Base-by-base conservation (phyloP, 2,329 filamentous ascomycete genomes). In the Stagonosporopsis cucurbitacearum region DNA sequence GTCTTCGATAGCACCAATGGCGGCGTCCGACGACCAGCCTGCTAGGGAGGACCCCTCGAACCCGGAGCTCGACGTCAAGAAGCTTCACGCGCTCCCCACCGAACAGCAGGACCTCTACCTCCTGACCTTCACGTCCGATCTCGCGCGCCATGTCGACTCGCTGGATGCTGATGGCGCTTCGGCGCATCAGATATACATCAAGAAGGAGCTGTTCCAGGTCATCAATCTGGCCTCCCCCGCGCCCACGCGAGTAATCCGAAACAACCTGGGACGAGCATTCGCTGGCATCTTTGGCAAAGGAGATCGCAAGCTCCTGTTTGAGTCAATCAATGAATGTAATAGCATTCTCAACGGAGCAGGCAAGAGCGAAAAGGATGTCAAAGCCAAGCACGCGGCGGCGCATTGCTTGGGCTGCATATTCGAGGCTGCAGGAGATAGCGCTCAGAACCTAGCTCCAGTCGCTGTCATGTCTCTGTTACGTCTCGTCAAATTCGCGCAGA, bases 101-200 rank as follows among this genome's bases (percentile, higher is more conserved):
- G 95, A 99, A 79, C 95, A 99, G 76, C 95, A 99, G 78, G 93
- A 97, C 70, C 86, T 99, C 12, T 96, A 95, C 76, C 85, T 99
- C 60, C 83, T 99, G 57, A 96, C 88, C 23, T 97, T 96, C 73
- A 89, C 93, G 32, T 89, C 92, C 25, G 86, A 89, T 58, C 83
- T 99, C 52, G 88, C 87, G 60, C 89, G 89, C 65, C 90, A 97
- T 82, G 90, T 96, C 40, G 82, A 87, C 50, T 80, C 80, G 15
- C 84, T 98, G 42, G 85, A 87, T 49, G 82, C 87, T 59, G 91
- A 96, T 65, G 90, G 90, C 71, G 90, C 93, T 64, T 94, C 91
- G 20, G 86, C 90, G 12, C 90, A 97, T 78, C 95, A 99, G 77
- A 87, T 92, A 68, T 91, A 91, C 73, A 83, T 99, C 67, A 97